Percentiles rank a stretch among this genome's conserved stretches.
phyloP scores from a whole-genome alignment of 2,329 filamentous ascomycete genomes.

The Alternaria conjuncta region DNA sequence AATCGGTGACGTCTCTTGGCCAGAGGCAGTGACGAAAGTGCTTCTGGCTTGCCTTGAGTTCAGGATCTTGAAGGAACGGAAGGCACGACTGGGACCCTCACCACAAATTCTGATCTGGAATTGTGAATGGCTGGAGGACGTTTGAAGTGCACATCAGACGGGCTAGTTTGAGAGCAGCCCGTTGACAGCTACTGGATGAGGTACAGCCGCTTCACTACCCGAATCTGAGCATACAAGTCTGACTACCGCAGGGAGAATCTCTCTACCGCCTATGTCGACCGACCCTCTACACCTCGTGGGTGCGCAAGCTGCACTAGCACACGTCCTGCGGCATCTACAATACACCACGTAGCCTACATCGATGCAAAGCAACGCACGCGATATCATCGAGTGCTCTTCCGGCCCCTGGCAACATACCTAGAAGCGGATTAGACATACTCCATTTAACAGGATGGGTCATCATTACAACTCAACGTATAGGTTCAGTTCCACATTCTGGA shows the following conservation, averaged over 20 bases:
- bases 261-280: background rate
- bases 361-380: background rate
- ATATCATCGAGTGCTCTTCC: constrained; percentile 30
- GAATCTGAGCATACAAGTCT: background rate
- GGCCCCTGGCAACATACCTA: constrained; percentile 44
- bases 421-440: constrained; percentile 15
- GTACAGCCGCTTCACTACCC: background rate
- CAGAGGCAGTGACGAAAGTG: background rate
- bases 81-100: background rate
- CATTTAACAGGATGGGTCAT: background rate
- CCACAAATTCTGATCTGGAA: background rate
- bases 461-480: constrained; percentile 48
- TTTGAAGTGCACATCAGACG: background rate
- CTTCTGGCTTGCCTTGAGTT: background rate
- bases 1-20: background rate
- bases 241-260: background rate
- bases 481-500: constrained; percentile 37
- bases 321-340: background rate
- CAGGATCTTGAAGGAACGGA: background rate
- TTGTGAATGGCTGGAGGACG: background rate
- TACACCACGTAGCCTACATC: background rate
- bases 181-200: background rate
- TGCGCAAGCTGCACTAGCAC: background rate
- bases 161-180: background rate
- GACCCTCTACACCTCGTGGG: background rate